Conservation (phyloP, 305 asterid species). For the Euphrasia arctica region DNA sequence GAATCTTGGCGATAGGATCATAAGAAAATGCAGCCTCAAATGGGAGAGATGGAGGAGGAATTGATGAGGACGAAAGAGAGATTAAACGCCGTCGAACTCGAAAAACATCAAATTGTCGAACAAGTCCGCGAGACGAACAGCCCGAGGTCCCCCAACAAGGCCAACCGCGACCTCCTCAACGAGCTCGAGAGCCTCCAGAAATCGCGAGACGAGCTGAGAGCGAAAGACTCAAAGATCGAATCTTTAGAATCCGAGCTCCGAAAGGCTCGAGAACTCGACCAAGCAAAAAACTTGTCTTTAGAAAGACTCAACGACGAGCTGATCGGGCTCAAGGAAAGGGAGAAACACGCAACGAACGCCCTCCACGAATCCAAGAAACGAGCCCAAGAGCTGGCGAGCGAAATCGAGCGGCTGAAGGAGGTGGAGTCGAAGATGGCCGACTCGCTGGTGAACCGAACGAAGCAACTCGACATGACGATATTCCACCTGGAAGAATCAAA, state of each 20-base stretch:
- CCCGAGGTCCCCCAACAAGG: constrained; percentile 22
- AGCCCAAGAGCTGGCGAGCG: constrained; percentile 48
- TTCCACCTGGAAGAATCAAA: constrained; percentile 17
- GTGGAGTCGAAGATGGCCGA: constrained; percentile 42
- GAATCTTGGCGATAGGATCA: constrained; percentile 31
- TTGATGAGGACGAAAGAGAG: constrained; percentile 44
- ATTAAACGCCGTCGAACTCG: constrained; percentile 25
- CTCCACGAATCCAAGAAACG: constrained; percentile 29
- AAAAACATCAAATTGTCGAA: constrained; percentile 33
- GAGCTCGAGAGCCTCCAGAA: constrained; percentile 49
- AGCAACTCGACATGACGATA: constrained; percentile 37
- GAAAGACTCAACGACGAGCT: constrained; percentile 40
- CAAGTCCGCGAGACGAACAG: constrained; percentile 21
- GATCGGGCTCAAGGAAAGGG: constrained; percentile 32
- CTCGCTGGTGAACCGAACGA: constrained; percentile 32
- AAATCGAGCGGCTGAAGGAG: constrained; percentile 36
- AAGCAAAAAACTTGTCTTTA: constrained; percentile 37
- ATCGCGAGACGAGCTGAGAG: constrained; percentile 27
- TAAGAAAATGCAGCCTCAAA: constrained; percentile 36
- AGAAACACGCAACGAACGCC: constrained; percentile 20
- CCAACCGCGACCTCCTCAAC: constrained; percentile 28
- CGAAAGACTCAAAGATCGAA: constrained; percentile 41
- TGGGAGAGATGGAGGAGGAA: constrained; percentile 53
- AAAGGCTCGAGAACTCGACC: constrained; percentile 33
- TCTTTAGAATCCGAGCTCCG: constrained; percentile 39